Evolutionary conservation across 192 early-diverging fungal species (phyloP), one percentile per base, ranked within the genome.

Genomic region (Podila epicladia): DNA sequence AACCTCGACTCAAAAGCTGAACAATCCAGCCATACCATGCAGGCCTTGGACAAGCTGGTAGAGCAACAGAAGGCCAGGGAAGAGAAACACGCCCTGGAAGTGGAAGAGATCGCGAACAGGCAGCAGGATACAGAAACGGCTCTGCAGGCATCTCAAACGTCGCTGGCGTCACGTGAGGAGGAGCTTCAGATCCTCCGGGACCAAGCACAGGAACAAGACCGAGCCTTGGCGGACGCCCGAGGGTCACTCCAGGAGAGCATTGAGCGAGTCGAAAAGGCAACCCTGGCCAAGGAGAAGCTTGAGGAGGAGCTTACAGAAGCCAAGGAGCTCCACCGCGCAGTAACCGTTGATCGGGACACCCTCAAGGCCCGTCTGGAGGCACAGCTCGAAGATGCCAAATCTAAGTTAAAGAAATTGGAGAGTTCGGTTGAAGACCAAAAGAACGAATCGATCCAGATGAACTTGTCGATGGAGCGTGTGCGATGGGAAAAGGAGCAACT

Each of bases 401-500:
- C 59, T 17, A 70, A 62, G 31, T 49, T 26, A 12, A 11, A 19
- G 29, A 20, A 19, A 12, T 20, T 70, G 41, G 68, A 70, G 5
- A 48, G 32, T 24, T 8, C 41, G n/a, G 4, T 62, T 11, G 68
- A 70, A 3, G 68, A 64, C 29, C 45, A 73, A 33, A 69, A 65
- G 35, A 51, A 55, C 3, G 71, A 31, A 6, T 17, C 69, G 62
- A 67, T 37, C 28, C 12, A 28, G 37, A 22, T 68, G 4, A 29
- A 37, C 3, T 51, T 69, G 13, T 51, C 71, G 19, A 41, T 73
- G 48, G 66, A 80, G 49, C 77, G 72, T 53, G 77, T 73, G 3
- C 67, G 55, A 24, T 71, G 61, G 62, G 77, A 80, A 48, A 80
- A 71, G 51, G 67, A 51, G 12, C 70, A 65, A 19, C 20, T 73